phyloP scores from a whole-genome alignment of 805 yeast genomes.

The Torulaspora delbrueckii region DNA sequence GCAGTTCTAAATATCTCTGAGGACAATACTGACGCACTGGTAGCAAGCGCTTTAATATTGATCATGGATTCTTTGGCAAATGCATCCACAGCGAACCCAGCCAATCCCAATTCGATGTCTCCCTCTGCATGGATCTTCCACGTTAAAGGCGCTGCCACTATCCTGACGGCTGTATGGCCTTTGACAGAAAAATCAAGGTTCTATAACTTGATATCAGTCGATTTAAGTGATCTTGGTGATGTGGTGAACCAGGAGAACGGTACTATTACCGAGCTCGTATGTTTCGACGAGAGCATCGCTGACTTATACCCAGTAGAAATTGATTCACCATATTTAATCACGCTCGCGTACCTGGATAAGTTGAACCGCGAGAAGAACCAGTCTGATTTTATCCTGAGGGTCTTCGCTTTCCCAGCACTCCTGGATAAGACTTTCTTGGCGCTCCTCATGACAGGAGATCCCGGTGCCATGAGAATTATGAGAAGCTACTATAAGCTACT shows the following conservation, averaged over 20 bases:
- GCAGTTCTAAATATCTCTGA: slow-evolving; percentile 80
- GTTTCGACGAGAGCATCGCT: slow-evolving; percentile 80
- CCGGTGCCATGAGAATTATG: slow-evolving; percentile 86
- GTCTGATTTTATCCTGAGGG: slow-evolving; percentile 78
- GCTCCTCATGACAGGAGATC: slow-evolving; percentile 75
- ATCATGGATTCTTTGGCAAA: slow-evolving; percentile 93
- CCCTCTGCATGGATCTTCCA: slow-evolving; percentile 97
- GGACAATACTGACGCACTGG: slow-evolving; percentile 87
- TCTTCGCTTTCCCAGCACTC: slow-evolving; percentile 90
- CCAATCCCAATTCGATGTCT: slow-evolving; percentile 50
- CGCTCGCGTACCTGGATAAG: slow-evolving; percentile 80
- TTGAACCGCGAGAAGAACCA: slow-evolving; percentile 75
- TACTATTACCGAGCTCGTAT: slow-evolving; percentile 53
- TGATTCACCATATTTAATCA: slow-evolving; percentile 80
- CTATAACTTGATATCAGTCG: slow-evolving; percentile 73
- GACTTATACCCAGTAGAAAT: slow-evolving; percentile 83
- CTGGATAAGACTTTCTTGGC: slow-evolving; percentile 76
- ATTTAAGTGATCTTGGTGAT: slow-evolving; percentile 84
- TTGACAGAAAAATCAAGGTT: slow-evolving; percentile 63
- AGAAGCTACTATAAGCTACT: slow-evolving; percentile 78
- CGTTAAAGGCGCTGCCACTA: slow-evolving; percentile 95
- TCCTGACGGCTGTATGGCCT: slow-evolving; percentile 95
- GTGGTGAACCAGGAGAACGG: slow-evolving; percentile 37
- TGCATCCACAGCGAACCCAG: slow-evolving; percentile 52
- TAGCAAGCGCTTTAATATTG: slow-evolving; percentile 82